Base-by-base conservation (phyloP, 331 rosid species). In the Cydonia oblonga region DNA sequence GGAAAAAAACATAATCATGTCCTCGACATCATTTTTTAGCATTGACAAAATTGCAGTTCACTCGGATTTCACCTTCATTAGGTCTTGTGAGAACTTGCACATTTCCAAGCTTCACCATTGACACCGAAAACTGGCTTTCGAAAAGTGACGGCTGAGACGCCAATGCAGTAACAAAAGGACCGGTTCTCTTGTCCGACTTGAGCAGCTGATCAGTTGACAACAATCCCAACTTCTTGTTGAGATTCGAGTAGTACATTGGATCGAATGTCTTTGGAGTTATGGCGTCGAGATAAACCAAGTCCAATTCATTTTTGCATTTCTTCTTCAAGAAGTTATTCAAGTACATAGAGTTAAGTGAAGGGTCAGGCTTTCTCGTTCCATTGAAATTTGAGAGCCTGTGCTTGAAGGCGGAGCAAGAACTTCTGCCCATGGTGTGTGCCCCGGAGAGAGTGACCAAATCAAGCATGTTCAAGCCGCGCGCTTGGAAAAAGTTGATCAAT, bases 51-150 rank as follows among this genome's bases (percentile, higher is more conserved):
- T 79, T 90, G 86, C 98, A 92, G 30, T 90, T 83, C 53, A 71
- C 85, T 52, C 98, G 78, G 69, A 92, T 86, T 75, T 92, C 96
- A 10, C 98, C 98, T 70, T 86, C 84, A 68, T 79, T 73, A 63
- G 84, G 82, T 79, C 92, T 74, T 25, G 93, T 87, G 20, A 88
- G 78, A 26, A 90, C 93, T 29, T 90, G 87, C 28, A 92, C 90
- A 78, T 93, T 93, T 68, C 98, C 98, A 80, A 90, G 90, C 76
- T 87, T 93, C 75, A 86, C 87, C 97, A 93, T 89, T 5, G 98
- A 93, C 33, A 74, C 87, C 0, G 91, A 76, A 79, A 90, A 93
- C 71, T 90, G 98, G 86, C 85, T 86, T 12, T 78, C 69, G 29
- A 93, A 87, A 28, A 90, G 89, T 12, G 78, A 76, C 56, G 88